Conservation (phyloP, 257 asterid species). For the Paraleonurus japonicus region DNA sequence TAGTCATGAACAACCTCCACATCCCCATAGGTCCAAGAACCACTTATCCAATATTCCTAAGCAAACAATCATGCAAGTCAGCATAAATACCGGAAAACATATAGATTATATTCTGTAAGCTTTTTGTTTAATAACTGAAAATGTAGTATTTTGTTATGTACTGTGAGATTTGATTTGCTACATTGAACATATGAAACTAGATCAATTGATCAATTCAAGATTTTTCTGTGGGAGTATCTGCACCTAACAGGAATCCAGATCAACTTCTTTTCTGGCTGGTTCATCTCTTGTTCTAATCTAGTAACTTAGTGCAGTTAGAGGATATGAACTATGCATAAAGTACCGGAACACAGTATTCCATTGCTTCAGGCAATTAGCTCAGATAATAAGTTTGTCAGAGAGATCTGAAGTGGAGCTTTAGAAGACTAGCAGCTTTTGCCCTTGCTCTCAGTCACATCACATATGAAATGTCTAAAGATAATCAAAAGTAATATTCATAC, state of each 20-base stretch:
- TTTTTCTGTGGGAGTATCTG: background rate
- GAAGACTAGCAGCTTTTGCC: slow-evolving; percentile 11
- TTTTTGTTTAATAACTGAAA: slow-evolving; percentile 13
- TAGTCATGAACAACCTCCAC: background rate
- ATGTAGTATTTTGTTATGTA: background rate
- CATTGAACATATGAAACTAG: slow-evolving; percentile 9
- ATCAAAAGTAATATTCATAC: slow-evolving; percentile 14
- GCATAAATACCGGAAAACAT: slow-evolving; percentile 7
- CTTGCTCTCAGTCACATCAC: slow-evolving; percentile 20
- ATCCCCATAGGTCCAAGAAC: background rate
- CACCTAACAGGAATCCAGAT: slow-evolving; percentile 7
- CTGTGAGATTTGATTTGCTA: background rate
- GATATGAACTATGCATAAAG: slow-evolving; percentile 11
- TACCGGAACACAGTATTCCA: background rate
- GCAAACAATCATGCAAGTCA: background rate
- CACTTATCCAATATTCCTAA: background rate
- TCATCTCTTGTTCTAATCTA: slow-evolving; percentile 16
- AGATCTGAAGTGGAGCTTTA: slow-evolving; percentile 3
- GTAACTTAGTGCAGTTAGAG: background rate
- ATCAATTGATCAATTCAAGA: slow-evolving; percentile 1
- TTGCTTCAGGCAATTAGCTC: slow-evolving; percentile 22
- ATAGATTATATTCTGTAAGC: background rate
- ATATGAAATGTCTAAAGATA: background rate
- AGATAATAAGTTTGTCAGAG: slow-evolving; percentile 4
- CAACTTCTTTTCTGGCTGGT: slow-evolving; percentile 15